Evolutionary conservation across 163 green algal genomes (phyloP), one percentile per base, ranked within the genome.

Genomic region (Chloroidium sp.): DNA sequence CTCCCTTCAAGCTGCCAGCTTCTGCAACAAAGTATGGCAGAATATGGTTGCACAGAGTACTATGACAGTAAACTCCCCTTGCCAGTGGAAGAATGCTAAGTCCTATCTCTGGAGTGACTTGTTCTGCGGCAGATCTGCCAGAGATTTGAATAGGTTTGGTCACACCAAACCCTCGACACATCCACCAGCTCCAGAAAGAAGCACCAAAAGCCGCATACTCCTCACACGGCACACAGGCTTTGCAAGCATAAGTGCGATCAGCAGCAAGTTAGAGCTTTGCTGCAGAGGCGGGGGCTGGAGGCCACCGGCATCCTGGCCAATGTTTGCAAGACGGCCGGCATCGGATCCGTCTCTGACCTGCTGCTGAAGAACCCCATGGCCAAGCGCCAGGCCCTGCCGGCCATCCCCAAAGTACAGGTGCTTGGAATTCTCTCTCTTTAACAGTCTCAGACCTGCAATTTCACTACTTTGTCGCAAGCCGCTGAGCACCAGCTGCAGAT

Each of bases 251-350:
- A 77, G 0, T 36, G 36, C 36, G 36, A 36, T 36, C 36, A 36
- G 36, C 36, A 36, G 36, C 36, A 36, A 57, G 1, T 12, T 57
- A 67, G n/a, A 4, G 67, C 68, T 79, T 77, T 61, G 4, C 4
- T 85, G 79, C 87, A 91, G 86, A 91, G 86, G 76, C 8, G 61
- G 57, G 89, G 89, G 6, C 80, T 89, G 80, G 76, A 82, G 12
- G 87, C 89, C 0, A 93, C 89, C 4, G 89, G 89, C 6, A 90
- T 91, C 36, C 83, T 93, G 74, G 81, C 86, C 2, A 67, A 78
- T 61, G 76, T 90, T 61, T 85, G 86, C 75, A 87, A 88, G 69
- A 84, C 82, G 58, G 81, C 86, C 1, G 89, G 89, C 8, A 91
- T 90, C 78, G 76, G 67, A 59, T 89, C 83, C 12, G 89, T 93